Percentiles rank a stretch among this genome's conserved stretches.
Conservation (phyloP, 805 yeast genomes). For the Metschnikowia santaceciliae region DNA sequence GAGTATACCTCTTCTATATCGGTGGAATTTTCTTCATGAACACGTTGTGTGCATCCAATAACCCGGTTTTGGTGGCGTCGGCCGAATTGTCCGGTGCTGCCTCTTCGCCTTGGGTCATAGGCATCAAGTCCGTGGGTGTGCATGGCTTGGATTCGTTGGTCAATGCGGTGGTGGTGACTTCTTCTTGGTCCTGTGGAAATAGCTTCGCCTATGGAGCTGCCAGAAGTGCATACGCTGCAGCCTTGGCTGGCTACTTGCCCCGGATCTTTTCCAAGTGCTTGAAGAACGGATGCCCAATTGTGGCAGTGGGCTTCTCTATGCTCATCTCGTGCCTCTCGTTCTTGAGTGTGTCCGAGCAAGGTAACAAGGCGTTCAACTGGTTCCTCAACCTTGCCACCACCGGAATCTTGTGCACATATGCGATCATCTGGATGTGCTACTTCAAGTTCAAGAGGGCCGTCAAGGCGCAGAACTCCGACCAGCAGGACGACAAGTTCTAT, state of each 20-base stretch:
- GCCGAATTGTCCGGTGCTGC: slow-evolving; percentile 36
- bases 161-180: slow-evolving; percentile 29
- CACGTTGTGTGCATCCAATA: slow-evolving; percentile 30
- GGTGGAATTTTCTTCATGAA: slow-evolving; percentile 39
- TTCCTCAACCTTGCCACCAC: slow-evolving; percentile 61
- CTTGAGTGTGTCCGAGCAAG: slow-evolving; percentile 44
- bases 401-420: slow-evolving; percentile 61
- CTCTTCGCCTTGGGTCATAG: slow-evolving; percentile 38
- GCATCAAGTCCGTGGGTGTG: slow-evolving; percentile 32
- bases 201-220: slow-evolving; percentile 35
- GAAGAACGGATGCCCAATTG: slow-evolving; percentile 66
- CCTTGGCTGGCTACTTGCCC: slow-evolving; percentile 86
- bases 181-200: slow-evolving; percentile 38
- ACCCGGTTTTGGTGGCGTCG: slow-evolving; percentile 27
- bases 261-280: slow-evolving; percentile 57
- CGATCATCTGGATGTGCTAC: slow-evolving; percentile 55
- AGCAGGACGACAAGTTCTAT: slow-evolving; percentile 13
- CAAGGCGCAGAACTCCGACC: slow-evolving; percentile 36
- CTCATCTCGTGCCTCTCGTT: slow-evolving; percentile 28
- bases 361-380: slow-evolving; percentile 69
- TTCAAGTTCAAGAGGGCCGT: slow-evolving; percentile 33
- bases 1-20: slow-evolving; percentile 34
- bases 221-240: slow-evolving; percentile 50
- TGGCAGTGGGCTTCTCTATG: slow-evolving; percentile 48
- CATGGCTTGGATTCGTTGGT: slow-evolving; percentile 33